Evolutionary conservation across 2,329 filamentous ascomycete species (phyloP), one percentile per base, ranked within the genome.

Genomic region (Microsporum canis): DNA sequence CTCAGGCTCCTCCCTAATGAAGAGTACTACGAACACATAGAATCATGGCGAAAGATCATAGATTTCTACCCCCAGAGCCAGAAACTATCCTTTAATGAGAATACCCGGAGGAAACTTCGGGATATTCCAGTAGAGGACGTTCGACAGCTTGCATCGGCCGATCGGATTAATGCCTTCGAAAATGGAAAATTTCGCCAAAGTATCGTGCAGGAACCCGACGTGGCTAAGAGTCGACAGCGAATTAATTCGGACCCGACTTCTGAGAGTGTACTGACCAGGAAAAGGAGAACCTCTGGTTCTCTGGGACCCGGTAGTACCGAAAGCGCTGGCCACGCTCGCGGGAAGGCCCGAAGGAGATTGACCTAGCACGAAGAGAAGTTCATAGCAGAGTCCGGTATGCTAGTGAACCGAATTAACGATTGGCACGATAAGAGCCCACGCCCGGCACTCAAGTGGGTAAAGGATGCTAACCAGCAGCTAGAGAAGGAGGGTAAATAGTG

Each of bases 21-120:
- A 27, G 17, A 60, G 47, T 12, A 14, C 14, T 14, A 17, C 34
- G 10, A 10, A 2, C 23, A 59, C 41, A 33, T 59, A 34, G 58
- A 38, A 31, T 10, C 23, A 51, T 51, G 59, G 45, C 31, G 59
- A 55, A 60, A 60, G 38, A 60, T 60, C 53, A 53, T 61, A 5
- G 34, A 8, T 17, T 61, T 61, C 39, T 51, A 61, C n/a, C 23
- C 53, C 49, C 17, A 39, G 59, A 58, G 59, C 36, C 38, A 61
- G 51, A 38, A 61, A 34, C 23, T 57, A 3, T 1, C 31, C 8
- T 17, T 61, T 47, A 17, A 5, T 3, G 59, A 57, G 5, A n/a
- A 43, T 33, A 33, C 12, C 14, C 38, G 36, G 59, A 57, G 38
- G 58, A 56, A 36, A 12, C 33, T 60, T 33, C 47, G 47, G 7